phyloP scores from a whole-genome alignment of 176 grass and related monocot genomes.

The Microstegium vimineum region DNA sequence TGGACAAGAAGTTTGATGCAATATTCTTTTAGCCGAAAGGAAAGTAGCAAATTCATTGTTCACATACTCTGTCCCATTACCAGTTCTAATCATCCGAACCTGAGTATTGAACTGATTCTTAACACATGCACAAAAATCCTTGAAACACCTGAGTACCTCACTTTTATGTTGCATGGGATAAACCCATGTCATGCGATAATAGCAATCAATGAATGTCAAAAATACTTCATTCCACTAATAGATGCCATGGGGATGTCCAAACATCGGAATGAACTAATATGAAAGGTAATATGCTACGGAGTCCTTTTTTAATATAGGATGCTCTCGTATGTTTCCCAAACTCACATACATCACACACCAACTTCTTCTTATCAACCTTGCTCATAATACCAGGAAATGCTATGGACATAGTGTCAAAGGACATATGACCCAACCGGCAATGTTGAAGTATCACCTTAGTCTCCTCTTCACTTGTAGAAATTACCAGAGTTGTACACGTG shows the following conservation, averaged over 20 bases:
- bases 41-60: neutral
- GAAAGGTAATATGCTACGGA: neutral
- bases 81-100: neutral
- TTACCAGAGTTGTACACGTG: neutral
- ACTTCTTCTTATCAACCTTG: neutral
- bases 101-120: neutral
- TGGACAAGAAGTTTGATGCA: too few species aligned
- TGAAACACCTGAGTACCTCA: neutral
- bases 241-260: neutral
- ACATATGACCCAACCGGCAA: neutral
- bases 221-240: neutral
- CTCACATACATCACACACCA: neutral
- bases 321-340: neutral
- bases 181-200: neutral
- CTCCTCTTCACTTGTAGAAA: neutral
- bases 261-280: neutral
- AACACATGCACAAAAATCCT: neutral
- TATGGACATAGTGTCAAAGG: neutral
- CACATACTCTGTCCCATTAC: neutral
- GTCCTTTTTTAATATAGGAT: neutral
- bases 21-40: too few species aligned
- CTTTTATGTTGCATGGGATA: neutral
- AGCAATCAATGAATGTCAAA: neutral
- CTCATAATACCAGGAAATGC: too few species aligned
- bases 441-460: neutral